A percentile compares a stretch with the other conserved stretches of the same genome.
phyloP scores from a whole-genome alignment of 176 grass and related monocot species.

The Oropetium thomaeum region DNA sequence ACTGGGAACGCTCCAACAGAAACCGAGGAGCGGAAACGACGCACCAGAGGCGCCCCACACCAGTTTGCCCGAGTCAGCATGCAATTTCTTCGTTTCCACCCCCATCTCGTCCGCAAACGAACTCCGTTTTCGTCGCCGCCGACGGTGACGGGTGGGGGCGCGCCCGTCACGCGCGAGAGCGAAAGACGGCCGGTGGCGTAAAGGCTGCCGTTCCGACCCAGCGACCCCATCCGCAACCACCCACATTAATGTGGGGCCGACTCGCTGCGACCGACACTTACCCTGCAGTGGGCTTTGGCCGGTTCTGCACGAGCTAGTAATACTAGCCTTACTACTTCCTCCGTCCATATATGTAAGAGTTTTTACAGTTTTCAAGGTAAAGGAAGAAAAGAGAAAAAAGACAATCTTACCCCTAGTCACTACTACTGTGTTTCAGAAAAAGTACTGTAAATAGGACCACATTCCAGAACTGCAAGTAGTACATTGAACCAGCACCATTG shows the following conservation, averaged over 20 bases:
- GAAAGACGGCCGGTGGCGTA: slow-evolving; percentile 29
- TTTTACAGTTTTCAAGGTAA: no score
- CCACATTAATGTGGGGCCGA: slow-evolving; percentile 13
- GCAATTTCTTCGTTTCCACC: not conserved
- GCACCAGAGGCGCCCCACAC: no score
- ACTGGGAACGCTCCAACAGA: not conserved
- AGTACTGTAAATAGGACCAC: no score
- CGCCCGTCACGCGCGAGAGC: no score
- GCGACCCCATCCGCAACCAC: not conserved
- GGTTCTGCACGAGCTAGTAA: no score
- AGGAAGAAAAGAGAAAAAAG: no score
- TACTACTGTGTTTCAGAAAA: no score
- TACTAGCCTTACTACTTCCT: no score
- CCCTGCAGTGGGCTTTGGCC: not conserved
- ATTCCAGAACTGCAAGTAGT: no score
- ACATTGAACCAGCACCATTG: no score
- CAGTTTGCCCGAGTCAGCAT: slow-evolving; percentile 11
- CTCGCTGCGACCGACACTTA: slow-evolving; percentile 30
- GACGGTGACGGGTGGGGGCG: slow-evolving; percentile 35
- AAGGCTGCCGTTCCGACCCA: not conserved
- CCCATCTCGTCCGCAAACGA: not conserved
- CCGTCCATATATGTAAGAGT: no score
- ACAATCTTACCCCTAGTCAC: no score
- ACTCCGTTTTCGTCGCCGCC: not conserved
- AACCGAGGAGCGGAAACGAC: not conserved